Base-by-base conservation (phyloP, 768 basidiomycete species). In the Pleurotus giganteus region DNA sequence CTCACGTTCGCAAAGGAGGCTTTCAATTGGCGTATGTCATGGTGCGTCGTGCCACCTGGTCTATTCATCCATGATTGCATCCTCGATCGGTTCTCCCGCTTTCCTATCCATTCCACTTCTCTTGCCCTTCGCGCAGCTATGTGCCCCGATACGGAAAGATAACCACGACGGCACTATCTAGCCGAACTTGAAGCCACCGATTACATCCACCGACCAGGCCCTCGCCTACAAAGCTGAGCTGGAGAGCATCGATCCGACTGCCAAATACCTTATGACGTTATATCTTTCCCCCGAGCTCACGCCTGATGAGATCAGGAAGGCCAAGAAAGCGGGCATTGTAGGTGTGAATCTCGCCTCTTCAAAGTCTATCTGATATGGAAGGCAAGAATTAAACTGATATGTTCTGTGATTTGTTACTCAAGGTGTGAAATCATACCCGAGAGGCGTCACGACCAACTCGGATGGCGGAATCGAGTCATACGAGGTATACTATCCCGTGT, bases 391-490 rank as follows among this genome's bases (percentile, higher is more conserved):
- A 32, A 32, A 6, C 13, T 12, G 13, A 3, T 17, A 15, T 11
- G 11, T 34, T 13, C 15, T 26, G 27, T 23, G 17, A 47, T 78
- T 82, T 8, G 31, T 32, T 39, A 41, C 47, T 15, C 28, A 29
- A 79, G 78, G 96, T 36, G 92, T 99, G 61, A 98, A 99, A 71
- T 94, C 91, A 13, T 99, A 99, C 69, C 97, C 97, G 45, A 80
- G 91, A 57, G 97, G 97, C 8, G 96, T 99, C 3, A 99, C 97
- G 21, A 99, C 97, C 31, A 96, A 98, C 69, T 95, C 92, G 11
- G 92, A 94, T 55, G 86, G 91, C 29, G 97, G 97, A 5, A 96
- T 98, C 60, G 96, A 98, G 68, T 92, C 92, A 12, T 98, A 98
- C 62, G 90, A 91, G 62, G 78, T 82, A 1, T 99, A 96, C 67